Conservation (phyloP, 352 stramenopile species). For the Phytophthora litchii region DNA sequence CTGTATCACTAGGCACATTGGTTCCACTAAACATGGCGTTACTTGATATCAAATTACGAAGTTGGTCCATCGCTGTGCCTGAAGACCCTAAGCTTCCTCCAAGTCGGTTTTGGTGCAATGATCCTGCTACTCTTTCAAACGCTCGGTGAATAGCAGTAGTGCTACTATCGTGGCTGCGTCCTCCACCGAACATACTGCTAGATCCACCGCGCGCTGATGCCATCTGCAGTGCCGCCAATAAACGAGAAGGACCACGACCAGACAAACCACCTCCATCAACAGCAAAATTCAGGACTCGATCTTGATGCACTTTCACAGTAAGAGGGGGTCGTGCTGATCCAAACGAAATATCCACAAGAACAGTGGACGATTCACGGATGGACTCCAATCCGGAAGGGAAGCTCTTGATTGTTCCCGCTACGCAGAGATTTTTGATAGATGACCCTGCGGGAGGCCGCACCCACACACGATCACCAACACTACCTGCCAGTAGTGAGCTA, state of each 20-base stretch:
- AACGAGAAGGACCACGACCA: conserved; percentile 45
- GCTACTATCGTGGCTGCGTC: conserved; percentile 19
- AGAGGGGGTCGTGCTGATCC: conserved; percentile 36
- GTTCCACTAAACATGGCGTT: conserved; percentile 23
- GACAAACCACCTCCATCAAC: conserved; percentile 24
- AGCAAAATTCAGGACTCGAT: conserved; percentile 63
- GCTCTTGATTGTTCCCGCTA: conserved; percentile 66
- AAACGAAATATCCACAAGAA: conserved; percentile 64
- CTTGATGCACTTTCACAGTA: conserved; percentile 65
- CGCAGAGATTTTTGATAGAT: conserved; percentile 43
- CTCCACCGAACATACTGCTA: conserved; percentile 32
- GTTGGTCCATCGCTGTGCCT: conserved; percentile 50
- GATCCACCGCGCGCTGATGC: conserved; percentile 30
- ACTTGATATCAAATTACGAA: conserved; percentile 58
- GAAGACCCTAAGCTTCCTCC: conserved; percentile 25
- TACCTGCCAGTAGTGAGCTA: conserved; percentile 56
- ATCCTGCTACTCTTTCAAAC: conserved; percentile 50
- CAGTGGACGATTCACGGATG: conserved; percentile 45
- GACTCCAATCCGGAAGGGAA: conserved; percentile 63
- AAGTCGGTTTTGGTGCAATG: conserved; percentile 36
- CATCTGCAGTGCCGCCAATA: conserved; percentile 68
- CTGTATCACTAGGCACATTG: conserved; percentile 19
- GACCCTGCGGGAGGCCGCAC: conserved; percentile 43
- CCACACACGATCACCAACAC: conserved; percentile 73
- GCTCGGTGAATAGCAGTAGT: conserved; percentile 42